Evolutionary conservation across 139 green algal species (phyloP), one percentile per base, ranked within the genome.

Genomic region (Chlamydomonas eustigma): DNA sequence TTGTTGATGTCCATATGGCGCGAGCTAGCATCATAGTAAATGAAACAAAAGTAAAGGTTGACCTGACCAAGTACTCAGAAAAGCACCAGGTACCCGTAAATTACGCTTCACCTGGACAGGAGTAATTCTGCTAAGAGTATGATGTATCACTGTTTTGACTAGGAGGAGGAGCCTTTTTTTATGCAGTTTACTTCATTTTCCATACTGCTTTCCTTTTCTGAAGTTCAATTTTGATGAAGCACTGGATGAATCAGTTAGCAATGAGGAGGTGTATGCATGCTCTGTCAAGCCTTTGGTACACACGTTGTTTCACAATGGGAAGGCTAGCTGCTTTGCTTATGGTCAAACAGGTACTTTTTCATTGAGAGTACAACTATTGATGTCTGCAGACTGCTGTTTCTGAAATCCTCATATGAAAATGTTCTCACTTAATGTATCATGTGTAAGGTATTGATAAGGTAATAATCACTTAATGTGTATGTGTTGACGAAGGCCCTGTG

Each of bases 291-390:
- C 96, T 1, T 86, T 99, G n/a, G 90, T 99, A 36, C 80, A 86
- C 35, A 97, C 91, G 33, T 88, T 98, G 30, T 97, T 98, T 75
- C 78, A 77, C 38, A 81, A 76, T 32, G 90, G 90, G 51, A 94
- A 94, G 77, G 95, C 91, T 25, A 97, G 93, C 0, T 97, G 92
- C 88, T 99, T 99, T 86, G 96, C 96, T 1, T 99, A 98, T 80
- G 96, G 96, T 0, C 93, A 97, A 80, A 96, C 93, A 34, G 93
- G 44, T 58, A 18, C n/a, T n/a, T n/a, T n/a, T n/a, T n/a, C n/a
- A n/a, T n/a, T n/a, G n/a, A 92, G 71, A 94, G 80, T n/a, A n/a
- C n/a, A n/a, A n/a, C n/a, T n/a, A n/a, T n/a, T n/a, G n/a, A n/a
- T n/a, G n/a, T n/a, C n/a, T n/a, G n/a, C n/a, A n/a, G n/a, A n/a